Base-by-base conservation (phyloP, 2,329 filamentous ascomycete species). In the Paraconiothyrium sp. region DNA sequence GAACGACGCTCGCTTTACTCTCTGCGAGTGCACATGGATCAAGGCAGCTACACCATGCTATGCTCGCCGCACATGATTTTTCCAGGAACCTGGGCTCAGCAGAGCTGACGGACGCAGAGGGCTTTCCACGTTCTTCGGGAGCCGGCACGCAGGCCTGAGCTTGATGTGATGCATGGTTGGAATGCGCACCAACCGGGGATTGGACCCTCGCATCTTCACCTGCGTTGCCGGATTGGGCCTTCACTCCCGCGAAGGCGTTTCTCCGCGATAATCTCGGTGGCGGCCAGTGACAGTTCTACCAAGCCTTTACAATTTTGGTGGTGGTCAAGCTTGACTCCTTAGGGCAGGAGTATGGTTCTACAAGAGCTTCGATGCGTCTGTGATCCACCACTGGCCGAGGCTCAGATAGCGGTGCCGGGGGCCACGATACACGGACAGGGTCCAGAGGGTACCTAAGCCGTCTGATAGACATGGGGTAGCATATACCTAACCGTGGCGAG, bases 381-480 rank as follows among this genome's bases (percentile, higher is more conserved):
- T 13, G 34, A 48, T 61, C 34, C 51, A 54, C 52, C 56, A 63
- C 51, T 63, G 61, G 56, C 57, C 59, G 43, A 51, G 52, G 48
- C 22, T 55, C 20, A 58, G 62, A 66, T 62, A 62, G 54, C 59
- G 46, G 27, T 32, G 22, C 56, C 44, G 20, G 16, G 43, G 57
- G 30, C 41, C 59, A 30, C 57, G 58, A 57, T 59, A 63, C 63
- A 57, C 47, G 54, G 62, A 34, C 58, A 62, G 50, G 59, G 60
- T 22, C 47, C 46, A 47, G 32, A 20, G 20, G 20, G 35, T 34
- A 41, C 41, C 48, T 43, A 41, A 49, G 55, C 37, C 50, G 22
- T 32, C 57, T 60, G 64, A 63, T 66, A 62, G 59, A 51, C 61
- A 64, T 66, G 60, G 61, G 57, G 58, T 46, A 54, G 30, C 39